Conservation (phyloP, 495 filamentous ascomycete genomes). For the Trichoderma reesei region DNA sequence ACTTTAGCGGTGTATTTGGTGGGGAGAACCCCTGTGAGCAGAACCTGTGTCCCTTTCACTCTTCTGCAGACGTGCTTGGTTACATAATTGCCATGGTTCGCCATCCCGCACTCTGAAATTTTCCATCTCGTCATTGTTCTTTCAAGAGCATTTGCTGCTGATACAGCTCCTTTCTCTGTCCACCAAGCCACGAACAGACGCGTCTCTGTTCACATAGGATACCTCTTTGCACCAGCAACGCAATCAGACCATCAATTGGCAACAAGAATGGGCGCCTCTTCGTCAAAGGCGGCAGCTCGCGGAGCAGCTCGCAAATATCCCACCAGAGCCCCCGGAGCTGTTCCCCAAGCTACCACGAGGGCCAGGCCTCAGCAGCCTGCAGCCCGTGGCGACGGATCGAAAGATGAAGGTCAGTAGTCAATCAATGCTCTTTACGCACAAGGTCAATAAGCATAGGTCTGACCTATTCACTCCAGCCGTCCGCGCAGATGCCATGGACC, state of each 20-base stretch:
- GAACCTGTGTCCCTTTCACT: not conserved
- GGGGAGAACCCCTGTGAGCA: not conserved
- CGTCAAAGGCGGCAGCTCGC: not conserved
- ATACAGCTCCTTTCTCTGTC: not conserved
- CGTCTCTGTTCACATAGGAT: not conserved
- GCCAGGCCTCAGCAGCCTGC: conserved; percentile 4
- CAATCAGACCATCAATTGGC: not conserved
- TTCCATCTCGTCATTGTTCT: not conserved
- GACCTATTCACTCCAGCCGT: conserved; percentile 17
- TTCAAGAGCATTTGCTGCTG: not conserved
- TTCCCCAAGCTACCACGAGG: conserved; percentile 1
- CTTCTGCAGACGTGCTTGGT: not conserved
- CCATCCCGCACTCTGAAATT: not conserved
- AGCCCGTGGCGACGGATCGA: conserved; percentile 12
- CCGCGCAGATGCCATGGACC: conserved; percentile 22
- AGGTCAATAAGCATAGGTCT: not conserved
- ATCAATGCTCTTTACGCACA: not conserved
- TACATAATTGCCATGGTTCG: not conserved
- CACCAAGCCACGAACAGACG: not conserved
- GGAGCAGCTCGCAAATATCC: conserved; percentile 11
- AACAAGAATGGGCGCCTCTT: not conserved
- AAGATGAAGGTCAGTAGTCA: conserved; percentile 27
- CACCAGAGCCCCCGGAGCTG: not conserved
- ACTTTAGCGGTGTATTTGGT: not conserved
- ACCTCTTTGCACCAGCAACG: not conserved